Evolutionary conservation across 164 flowering plant genomes (phyloP), one percentile per base, ranked within the genome.

Genomic region (Chimonanthus salicifolius): DNA sequence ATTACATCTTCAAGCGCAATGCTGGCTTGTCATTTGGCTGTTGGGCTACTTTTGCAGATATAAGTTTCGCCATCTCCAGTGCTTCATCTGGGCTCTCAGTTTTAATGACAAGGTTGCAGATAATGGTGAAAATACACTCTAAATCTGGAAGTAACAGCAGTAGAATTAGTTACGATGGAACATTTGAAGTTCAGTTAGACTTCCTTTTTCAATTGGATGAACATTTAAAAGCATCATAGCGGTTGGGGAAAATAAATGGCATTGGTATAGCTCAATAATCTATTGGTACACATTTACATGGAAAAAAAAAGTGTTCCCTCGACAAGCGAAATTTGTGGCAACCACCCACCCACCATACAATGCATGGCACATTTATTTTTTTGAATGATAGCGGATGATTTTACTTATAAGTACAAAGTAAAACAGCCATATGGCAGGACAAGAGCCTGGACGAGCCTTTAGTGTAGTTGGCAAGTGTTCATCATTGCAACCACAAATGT

Each of bases 1-100:
- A 69, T 81, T 88, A 95, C 99, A 95, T 93, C 85, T 90, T 95
- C 79, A 95, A 72, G 49, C 99, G 97, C 79, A 90, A 76, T 18
- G 89, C 88, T 78, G 98, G 97, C 82, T 89, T 93, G 71, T 93
- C 97, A 80, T 74, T 87, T 63, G 95, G 90, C 63, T 87, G 94
- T 76, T 88, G 94, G 62, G 78, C 69, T 47, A 93, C 69, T 78
- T 90, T 93, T 2, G 84, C 77, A 63, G 90, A 81, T 71, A 95
- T 88, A 62, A 85, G 87, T 75, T 90, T 89, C 66, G 90, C 92
- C 84, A 95, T 92, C 86, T 93, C 97, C 68, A 87, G 75, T 18
- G 79, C 88, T 75, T 92, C 94, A 77, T 92, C 94, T 6, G 78
- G 86, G 72, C 80, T 88, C 76, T 86, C 89, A 74, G 91, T 58